phyloP scores from a whole-genome alignment of 1,284 basidiomycete genomes.

The Tetrapyrgos nigripes region DNA sequence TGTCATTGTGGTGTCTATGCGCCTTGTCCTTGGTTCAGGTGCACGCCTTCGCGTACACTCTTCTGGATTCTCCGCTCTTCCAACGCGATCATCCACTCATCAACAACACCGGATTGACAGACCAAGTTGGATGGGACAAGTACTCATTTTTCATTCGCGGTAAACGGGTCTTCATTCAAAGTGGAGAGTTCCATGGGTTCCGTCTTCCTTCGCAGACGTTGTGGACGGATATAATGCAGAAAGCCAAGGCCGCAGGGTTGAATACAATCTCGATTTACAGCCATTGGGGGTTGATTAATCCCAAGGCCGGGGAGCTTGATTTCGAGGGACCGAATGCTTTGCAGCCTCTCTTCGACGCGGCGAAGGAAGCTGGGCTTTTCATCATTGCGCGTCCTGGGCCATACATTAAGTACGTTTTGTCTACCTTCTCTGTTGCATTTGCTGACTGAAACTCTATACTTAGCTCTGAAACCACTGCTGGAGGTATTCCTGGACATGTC shows the following conservation, averaged over 20 bases:
- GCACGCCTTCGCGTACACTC: too few relatives aligned
- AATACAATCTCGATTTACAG: slow-evolving; percentile 79
- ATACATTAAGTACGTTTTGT: slow-evolving; percentile 38
- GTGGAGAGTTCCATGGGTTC: slow-evolving; percentile 85
- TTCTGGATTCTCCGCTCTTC: not conserved
- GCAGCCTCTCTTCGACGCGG: slow-evolving; percentile 67
- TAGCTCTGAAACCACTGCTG: slow-evolving; percentile 82
- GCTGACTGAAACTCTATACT: slow-evolving; percentile 52
- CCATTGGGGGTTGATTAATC: slow-evolving; percentile 79
- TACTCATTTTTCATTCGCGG: slow-evolving; percentile 61
- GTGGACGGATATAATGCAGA: slow-evolving; percentile 86
- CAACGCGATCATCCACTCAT: not conserved
- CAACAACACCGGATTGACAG: slow-evolving; percentile 15
- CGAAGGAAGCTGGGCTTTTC: slow-evolving; percentile 66
- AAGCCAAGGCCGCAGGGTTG: slow-evolving; percentile 81
- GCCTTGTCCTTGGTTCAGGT: too few relatives aligned
- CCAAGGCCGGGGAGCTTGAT: slow-evolving; percentile 75
- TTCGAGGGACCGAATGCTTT: slow-evolving; percentile 74
- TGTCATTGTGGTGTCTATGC: not conserved
- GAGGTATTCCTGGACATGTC: slow-evolving; percentile 54
- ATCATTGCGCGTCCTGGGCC: slow-evolving; percentile 68
- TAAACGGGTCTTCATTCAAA: slow-evolving; percentile 62
- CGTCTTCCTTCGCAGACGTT: slow-evolving; percentile 79
- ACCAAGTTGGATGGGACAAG: slow-evolving; percentile 62
- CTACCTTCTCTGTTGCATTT: not conserved